A percentile compares a stretch with the other conserved stretches of the same genome.
These are phyloP conservation scores for Parachlorella kessleri DNA, from an alignment of 139 green algal species.

Conservation along the genomic window DNA sequence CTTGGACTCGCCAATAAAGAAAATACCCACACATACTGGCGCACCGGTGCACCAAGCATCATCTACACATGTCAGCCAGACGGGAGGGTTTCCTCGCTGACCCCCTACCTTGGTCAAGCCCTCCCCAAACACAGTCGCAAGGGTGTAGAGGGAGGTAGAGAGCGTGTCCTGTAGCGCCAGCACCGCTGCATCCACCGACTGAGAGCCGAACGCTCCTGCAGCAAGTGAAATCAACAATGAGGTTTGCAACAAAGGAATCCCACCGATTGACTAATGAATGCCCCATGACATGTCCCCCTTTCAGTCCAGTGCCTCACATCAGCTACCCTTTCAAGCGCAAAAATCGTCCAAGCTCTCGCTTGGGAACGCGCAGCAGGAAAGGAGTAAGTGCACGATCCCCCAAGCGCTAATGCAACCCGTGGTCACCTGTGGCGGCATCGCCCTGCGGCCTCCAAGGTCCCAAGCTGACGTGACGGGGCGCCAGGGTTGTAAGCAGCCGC, in stretches of 20 bases:
- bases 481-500: neutral
- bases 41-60: neutral
- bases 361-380: too few species aligned
- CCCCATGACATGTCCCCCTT: neutral
- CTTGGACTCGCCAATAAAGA: neutral
- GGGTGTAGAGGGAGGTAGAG: conserved; percentile 11
- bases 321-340: too few species aligned
- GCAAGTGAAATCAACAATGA: neutral
- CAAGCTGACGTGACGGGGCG: conserved; percentile 13
- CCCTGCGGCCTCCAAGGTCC: conserved; percentile 27
- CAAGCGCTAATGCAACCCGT: neutral
- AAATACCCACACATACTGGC: neutral
- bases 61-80: neutral
- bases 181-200: neutral
- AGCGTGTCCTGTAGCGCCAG: conserved; percentile 24
- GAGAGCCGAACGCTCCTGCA: neutral
- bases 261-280: neutral
- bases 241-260: neutral
- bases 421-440: neutral
- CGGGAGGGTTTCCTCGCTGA: too few species aligned
- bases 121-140: conserved; percentile 13
- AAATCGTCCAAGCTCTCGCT: too few species aligned
- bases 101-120: conserved; percentile 11
- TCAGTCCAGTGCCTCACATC: neutral
- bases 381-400: neutral